These are phyloP conservation scores for Colletotrichum musae DNA, from an alignment of 2,329 filamentous ascomycete species.

Conservation along the genomic window DNA sequence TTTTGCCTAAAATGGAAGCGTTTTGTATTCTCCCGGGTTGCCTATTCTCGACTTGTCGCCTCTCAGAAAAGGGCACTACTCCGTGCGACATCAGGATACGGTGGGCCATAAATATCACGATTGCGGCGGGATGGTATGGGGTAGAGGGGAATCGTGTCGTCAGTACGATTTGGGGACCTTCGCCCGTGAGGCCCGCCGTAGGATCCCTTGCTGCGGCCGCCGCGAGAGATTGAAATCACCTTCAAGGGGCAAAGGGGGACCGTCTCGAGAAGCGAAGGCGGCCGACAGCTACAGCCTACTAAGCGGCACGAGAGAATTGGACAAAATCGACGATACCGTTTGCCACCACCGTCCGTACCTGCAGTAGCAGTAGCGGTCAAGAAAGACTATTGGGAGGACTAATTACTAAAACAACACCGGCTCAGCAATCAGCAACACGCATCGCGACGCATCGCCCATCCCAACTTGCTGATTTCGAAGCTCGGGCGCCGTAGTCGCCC, in stretches of 20 bases:
- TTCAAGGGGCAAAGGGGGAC: conserved; percentile 26
- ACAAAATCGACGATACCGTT: conserved; percentile 18
- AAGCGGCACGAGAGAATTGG: background rate
- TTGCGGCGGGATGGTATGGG: conserved; percentile 17
- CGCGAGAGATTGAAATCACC: conserved; percentile 31
- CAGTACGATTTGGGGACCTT: background rate
- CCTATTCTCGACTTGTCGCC: conserved; percentile 22
- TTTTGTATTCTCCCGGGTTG: conserved; percentile 3
- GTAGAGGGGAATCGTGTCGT: conserved; percentile 15
- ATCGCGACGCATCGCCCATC: conserved; percentile 8
- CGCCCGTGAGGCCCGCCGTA: conserved; percentile 9
- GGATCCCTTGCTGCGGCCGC: conserved; percentile 19
- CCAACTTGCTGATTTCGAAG: conserved; percentile 16
- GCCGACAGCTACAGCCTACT: background rate
- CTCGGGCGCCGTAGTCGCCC: conserved; percentile 22
- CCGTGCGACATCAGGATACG: background rate
- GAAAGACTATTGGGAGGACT: conserved; percentile 9
- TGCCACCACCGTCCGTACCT: conserved; percentile 16
- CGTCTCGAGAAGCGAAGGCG: conserved; percentile 33
- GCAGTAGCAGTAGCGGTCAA: conserved; percentile 31
- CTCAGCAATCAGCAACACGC: conserved; percentile 17
- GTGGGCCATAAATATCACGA: conserved; percentile 19
- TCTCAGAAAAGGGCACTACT: background rate
- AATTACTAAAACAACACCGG: background rate
- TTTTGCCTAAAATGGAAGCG: conserved; percentile 26